Evolutionary conservation across 352 stramenopile genomes (phyloP).

Genomic region (Pythium brachiatum): DNA sequence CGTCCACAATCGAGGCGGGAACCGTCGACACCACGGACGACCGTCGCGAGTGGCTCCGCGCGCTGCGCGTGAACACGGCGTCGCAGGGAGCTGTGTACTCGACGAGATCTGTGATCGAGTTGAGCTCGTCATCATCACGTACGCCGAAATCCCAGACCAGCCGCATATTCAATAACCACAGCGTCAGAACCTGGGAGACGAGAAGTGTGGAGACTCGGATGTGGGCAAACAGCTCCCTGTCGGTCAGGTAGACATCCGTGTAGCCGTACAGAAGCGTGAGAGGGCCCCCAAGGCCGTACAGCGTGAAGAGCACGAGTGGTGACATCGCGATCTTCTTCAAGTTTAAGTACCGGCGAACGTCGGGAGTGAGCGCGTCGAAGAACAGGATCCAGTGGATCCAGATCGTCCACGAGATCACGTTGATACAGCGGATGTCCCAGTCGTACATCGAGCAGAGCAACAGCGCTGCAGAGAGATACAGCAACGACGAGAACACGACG

Average conservation of each 20-base stretch:
- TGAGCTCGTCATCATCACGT: conserved; percentile 24
- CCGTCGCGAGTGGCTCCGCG: neutral
- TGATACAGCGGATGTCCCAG: conserved; percentile 34
- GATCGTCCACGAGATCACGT: conserved; percentile 38
- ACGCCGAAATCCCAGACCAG: conserved; percentile 35
- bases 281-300: conserved; percentile 24
- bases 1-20: neutral
- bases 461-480: conserved; percentile 15
- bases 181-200: conserved; percentile 24
- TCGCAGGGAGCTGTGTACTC: conserved; percentile 23
- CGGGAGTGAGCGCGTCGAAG: conserved; percentile 44
- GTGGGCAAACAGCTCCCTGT: conserved; percentile 7
- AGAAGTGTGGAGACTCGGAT: conserved; percentile 19
- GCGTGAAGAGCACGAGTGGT: conserved; percentile 19
- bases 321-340: conserved; percentile 26
- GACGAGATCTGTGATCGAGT: conserved; percentile 28
- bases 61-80: neutral
- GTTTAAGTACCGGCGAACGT: conserved; percentile 20
- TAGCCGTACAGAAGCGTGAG: conserved; percentile 31
- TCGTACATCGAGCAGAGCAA: conserved; percentile 33
- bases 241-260: conserved; percentile 15
- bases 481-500: conserved; percentile 26
- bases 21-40: neutral
- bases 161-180: conserved; percentile 28
- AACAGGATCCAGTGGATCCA: conserved; percentile 52